Conservation (phyloP, 148 eudicot species). For the Cornus florida region DNA sequence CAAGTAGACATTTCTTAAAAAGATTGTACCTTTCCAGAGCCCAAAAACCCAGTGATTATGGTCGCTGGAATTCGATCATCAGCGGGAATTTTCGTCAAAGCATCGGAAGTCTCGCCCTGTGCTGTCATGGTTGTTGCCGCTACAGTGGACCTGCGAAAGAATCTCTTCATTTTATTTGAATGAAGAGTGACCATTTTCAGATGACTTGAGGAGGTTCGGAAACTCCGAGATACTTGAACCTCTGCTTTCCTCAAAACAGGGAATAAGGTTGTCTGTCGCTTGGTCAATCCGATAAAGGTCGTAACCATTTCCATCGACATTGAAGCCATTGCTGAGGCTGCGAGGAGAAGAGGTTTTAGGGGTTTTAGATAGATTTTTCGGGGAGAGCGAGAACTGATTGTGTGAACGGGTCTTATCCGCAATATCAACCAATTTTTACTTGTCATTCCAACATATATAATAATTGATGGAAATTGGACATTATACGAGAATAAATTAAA, state of each 20-base stretch:
- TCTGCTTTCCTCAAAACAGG: constrained; percentile 10
- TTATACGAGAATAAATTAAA: too few species aligned
- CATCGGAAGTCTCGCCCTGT: constrained; percentile 43
- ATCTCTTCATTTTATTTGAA: constrained; percentile 14
- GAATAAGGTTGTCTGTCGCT: constrained; percentile 26
- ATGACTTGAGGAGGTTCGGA: constrained; percentile 3
- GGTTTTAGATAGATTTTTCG: not conserved
- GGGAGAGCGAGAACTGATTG: not conserved
- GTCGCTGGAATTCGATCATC: constrained; percentile 96
- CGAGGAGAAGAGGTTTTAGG: not conserved
- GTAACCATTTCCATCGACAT: constrained; percentile 52
- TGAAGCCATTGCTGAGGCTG: constrained; percentile 49
- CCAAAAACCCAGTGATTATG: constrained; percentile 90
- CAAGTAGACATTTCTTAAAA: too few species aligned
- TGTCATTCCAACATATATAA: too few species aligned
- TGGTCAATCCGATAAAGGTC: constrained; percentile 39
- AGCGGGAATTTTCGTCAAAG: constrained; percentile 62
- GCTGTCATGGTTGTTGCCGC: constrained; percentile 37
- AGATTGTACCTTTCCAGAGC: constrained; percentile 82
- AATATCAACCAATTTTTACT: too few species aligned
- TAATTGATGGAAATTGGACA: too few species aligned
- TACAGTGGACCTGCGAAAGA: constrained; percentile 27
- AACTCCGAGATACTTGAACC: not conserved
- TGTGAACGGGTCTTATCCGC: not conserved
- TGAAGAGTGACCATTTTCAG: constrained; percentile 18